Evolutionary conservation across 352 stramenopile genomes (phyloP), one percentile per base, ranked within the genome.

Genomic region (Pythium scleroteichum): DNA sequence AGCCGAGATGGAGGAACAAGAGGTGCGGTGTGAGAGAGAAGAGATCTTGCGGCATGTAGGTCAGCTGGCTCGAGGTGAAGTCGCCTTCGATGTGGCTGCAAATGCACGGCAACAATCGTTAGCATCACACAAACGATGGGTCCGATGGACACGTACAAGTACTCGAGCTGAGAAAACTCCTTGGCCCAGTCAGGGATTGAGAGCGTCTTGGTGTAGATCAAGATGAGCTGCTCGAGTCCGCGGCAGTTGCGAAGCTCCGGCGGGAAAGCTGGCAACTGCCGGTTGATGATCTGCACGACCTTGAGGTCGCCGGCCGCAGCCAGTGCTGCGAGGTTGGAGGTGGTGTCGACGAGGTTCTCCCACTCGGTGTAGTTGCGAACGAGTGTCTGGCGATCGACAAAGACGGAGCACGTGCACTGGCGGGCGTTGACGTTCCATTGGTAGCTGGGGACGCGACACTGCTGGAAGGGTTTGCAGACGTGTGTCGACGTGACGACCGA

Each of bases 361-460:
- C 67, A 75, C 5, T 68, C 53, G n/a, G 35, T 46, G 17, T 54
- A 66, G 1, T 27, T 59, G 9, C 26, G 44, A 4, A 64, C 3
- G 10, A 29, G 26, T 3, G 39, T 42, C 2, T 65, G 24, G 3
- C 58, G 58, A 20, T 69, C 63, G 1, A 71, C 58, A 16, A 65
- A 75, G 17, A 75, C 68, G 17, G 65, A 51, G 29, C 68, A 75
- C 4, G 68, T 51, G 44, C 68, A 75, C 5, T 60, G 19, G 1
- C 33, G 10, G 0, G 17, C 59, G n/a, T 57, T 40, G 27, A 55
- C 38, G 22, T 71, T 65, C 67, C 63, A 71, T n/a, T 42, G 23
- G 17, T 48, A 71, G 24, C 52, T 63, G 12, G 20, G 32, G 12
- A 68, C 53, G 7, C 22, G 44, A 22, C 61, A 68, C 24, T 61